Percentiles rank a stretch among this genome's conserved stretches.
phyloP scores from a whole-genome alignment of 2,329 filamentous ascomycete genomes.

The Ascomycota sp. region DNA sequence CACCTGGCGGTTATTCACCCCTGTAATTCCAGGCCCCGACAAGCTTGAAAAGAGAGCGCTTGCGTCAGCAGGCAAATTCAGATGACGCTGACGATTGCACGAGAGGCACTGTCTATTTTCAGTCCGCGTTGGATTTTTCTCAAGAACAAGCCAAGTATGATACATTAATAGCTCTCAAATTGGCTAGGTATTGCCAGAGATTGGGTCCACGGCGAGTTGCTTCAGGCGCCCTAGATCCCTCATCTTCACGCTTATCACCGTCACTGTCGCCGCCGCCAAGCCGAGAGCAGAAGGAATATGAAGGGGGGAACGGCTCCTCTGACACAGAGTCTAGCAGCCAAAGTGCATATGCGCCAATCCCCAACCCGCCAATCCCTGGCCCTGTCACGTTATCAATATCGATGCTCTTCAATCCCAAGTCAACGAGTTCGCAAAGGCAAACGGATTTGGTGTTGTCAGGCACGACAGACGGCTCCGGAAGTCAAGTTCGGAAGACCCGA shows the following conservation, averaged over 20 bases:
- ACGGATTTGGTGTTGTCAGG: constrained; percentile 3
- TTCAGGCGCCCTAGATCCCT: neutral
- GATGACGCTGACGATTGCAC: neutral
- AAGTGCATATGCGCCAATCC: neutral
- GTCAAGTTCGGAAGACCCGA: constrained; percentile 1
- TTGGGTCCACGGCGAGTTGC: neutral
- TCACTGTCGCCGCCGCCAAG: constrained; percentile 1
- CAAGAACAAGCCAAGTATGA: too few relatives aligned
- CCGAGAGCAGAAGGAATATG: neutral
- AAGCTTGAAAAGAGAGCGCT: neutral
- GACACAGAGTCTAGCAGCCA: constrained; percentile 1
- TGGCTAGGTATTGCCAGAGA: too few relatives aligned
- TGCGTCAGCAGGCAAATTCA: neutral
- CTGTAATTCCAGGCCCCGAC: neutral
- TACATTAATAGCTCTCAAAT: too few relatives aligned
- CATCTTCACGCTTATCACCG: neutral
- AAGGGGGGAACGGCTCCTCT: too few relatives aligned
- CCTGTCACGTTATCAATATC: neutral
- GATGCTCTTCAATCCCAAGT: too few relatives aligned
- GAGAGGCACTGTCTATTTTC: neutral
- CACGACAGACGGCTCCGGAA: constrained; percentile 1
- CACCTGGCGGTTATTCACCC: neutral
- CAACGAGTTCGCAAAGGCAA: too few relatives aligned
- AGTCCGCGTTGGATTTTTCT: neutral
- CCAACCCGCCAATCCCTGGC: constrained; percentile 1